Conservation (phyloP, 1,284 basidiomycete genomes). For the Rhodofomes roseus region DNA sequence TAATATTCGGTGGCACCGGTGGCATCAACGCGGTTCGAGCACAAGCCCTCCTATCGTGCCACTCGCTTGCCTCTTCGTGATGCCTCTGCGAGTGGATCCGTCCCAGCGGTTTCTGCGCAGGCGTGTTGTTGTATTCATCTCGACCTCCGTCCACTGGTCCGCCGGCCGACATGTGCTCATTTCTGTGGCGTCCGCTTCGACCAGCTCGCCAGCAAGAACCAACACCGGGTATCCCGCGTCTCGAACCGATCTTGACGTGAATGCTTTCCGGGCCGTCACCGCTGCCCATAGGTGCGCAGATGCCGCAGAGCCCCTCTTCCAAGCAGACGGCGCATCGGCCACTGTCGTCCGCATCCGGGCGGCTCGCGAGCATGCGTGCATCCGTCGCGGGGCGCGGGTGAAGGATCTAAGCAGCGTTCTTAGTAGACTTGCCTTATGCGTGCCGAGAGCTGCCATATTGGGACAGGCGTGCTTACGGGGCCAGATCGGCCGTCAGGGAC, state of each 20-base stretch:
- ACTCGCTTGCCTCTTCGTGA: slow-evolving; percentile 6
- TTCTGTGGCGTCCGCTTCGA: slow-evolving; percentile 1
- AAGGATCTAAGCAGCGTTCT: neutral
- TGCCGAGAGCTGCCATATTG: neutral
- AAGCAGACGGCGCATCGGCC: neutral
- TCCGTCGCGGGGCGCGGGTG: neutral
- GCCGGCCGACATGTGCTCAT: slow-evolving; percentile 1
- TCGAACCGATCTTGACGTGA: neutral
- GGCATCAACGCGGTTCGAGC: neutral
- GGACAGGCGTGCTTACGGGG: neutral
- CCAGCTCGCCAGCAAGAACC: neutral
- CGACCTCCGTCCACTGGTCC: neutral
- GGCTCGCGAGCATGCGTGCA: neutral
- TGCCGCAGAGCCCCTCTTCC: neutral
- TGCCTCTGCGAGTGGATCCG: neutral
- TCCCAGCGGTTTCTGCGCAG: neutral
- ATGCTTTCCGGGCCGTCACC: slow-evolving; percentile 1
- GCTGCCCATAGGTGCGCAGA: too few relatives aligned
- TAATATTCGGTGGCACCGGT: neutral
- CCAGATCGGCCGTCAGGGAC: slow-evolving; percentile 1
- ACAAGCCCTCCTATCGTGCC: slow-evolving; percentile 9
- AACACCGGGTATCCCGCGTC: neutral
- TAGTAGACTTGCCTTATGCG: neutral
- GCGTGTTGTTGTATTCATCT: neutral
- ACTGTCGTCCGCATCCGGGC: neutral